phyloP scores from a whole-genome alignment of 2,329 filamentous ascomycete genomes.

The Tolypocladium endophyticum region DNA sequence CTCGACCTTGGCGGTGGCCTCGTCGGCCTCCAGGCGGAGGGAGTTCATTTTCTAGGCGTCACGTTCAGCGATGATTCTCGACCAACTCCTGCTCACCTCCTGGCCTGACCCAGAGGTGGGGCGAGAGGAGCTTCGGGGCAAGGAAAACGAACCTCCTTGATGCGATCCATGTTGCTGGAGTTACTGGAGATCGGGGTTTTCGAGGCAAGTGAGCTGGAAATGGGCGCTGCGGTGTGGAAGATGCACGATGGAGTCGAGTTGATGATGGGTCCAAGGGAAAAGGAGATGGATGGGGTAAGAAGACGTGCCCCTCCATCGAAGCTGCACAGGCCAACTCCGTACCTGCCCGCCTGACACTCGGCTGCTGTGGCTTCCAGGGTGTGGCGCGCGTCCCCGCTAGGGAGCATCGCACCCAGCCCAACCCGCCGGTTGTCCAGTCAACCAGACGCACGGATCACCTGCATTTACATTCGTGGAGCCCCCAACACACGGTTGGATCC shows the following conservation, averaged over 20 bases:
- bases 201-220: slow-evolving; percentile 6
- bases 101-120: slow-evolving; percentile 7
- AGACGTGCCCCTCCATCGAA: slow-evolving; percentile 25
- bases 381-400: slow-evolving; percentile 9
- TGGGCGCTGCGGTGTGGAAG: slow-evolving; percentile 16
- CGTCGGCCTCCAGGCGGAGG: slow-evolving; percentile 89
- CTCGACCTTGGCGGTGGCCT: slow-evolving; percentile 69
- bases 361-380: slow-evolving; percentile 19
- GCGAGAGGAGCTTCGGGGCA: slow-evolving; percentile 13
- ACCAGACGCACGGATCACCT: slow-evolving; percentile 2
- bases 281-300: slow-evolving; percentile 13
- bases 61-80: slow-evolving; percentile 4
- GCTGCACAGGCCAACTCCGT: neutral
- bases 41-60: slow-evolving; percentile 74
- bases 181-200: slow-evolving; percentile 5
- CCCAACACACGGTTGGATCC: slow-evolving; percentile 8
- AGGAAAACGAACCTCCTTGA: slow-evolving; percentile 65
- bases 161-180: slow-evolving; percentile 62
- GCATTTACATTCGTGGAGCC: slow-evolving; percentile 6
- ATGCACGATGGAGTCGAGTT: slow-evolving; percentile 20
- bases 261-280: slow-evolving; percentile 19
- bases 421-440: slow-evolving; percentile 18
- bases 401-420: neutral
- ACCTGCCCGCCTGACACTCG: slow-evolving; percentile 4
- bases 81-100: slow-evolving; percentile 8